A percentile compares a stretch with the other conserved stretches of the same genome.
These are phyloP conservation scores for Phyllosticta citrichinensis DNA, from an alignment of 2,329 filamentous ascomycete species.

Conservation along the genomic window DNA sequence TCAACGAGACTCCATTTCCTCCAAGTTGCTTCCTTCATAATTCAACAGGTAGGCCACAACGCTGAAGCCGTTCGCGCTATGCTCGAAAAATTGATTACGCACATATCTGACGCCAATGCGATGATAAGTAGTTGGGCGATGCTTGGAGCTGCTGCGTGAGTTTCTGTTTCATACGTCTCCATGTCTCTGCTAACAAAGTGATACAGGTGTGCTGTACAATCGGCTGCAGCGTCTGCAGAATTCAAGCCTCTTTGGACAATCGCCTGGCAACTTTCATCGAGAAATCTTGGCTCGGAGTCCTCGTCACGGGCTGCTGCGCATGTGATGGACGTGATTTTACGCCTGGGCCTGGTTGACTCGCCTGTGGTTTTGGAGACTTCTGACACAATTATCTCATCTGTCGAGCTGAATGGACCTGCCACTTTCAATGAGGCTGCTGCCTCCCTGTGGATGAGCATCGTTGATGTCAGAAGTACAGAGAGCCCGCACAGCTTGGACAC, in stretches of 20 bases:
- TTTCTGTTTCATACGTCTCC: conserved; percentile 1
- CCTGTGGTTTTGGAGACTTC: conserved; percentile 58
- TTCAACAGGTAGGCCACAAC: conserved; percentile 28
- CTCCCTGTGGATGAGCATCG: conserved; percentile 58
- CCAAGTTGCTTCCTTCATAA: conserved; percentile 44
- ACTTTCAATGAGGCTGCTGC: conserved; percentile 71
- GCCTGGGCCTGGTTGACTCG: conserved; percentile 55
- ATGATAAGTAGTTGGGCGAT: conserved; percentile 69
- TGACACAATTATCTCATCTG: conserved; percentile 61
- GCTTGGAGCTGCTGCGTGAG: conserved; percentile 68
- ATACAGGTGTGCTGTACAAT: conserved; percentile 38
- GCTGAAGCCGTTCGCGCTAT: conserved; percentile 45
- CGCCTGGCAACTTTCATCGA: conserved; percentile 63
- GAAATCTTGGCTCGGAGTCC: conserved; percentile 58
- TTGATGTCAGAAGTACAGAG: conserved; percentile 56
- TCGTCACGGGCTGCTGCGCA: conserved; percentile 71
- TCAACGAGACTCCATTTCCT: conserved; percentile 39
- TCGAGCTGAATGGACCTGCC: conserved; percentile 73
- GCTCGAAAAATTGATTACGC: conserved; percentile 47
- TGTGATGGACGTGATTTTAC: conserved; percentile 59
- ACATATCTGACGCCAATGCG: conserved; percentile 60
- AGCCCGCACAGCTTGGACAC: conserved; percentile 58
- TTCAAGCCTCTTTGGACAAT: conserved; percentile 54
- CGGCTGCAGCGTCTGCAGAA: conserved; percentile 28
- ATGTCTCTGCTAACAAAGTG: not conserved